Evolutionary conservation across 2,329 filamentous ascomycete species (phyloP).

Genomic region (Rhexocercosporidium sp.): DNA sequence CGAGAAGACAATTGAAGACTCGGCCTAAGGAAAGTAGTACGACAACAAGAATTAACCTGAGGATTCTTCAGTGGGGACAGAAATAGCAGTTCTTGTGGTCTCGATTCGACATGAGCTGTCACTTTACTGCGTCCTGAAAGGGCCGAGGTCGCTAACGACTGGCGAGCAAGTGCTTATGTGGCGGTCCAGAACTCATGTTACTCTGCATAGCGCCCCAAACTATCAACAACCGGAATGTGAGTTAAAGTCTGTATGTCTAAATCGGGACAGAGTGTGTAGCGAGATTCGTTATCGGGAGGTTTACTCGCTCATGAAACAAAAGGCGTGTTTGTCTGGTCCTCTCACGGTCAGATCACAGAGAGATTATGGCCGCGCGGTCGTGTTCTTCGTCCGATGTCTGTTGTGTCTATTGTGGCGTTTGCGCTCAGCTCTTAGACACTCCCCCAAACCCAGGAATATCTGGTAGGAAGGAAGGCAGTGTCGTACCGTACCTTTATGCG

Average conservation of each 20-base stretch:
- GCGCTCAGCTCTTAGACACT: not conserved
- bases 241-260: not conserved
- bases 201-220: not conserved
- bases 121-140: not conserved
- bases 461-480: not conserved
- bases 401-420: not conserved
- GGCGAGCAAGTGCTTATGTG: not conserved
- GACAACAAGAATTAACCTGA: not conserved
- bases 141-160: not conserved
- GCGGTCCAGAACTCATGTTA: not conserved
- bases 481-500: not conserved
- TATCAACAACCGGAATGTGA: not conserved
- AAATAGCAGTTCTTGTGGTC: not conserved
- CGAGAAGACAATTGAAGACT: not conserved
- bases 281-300: not conserved
- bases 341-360: not conserved
- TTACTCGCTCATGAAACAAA: slow-evolving; percentile 1
- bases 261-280: not conserved
- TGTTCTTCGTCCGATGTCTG: not conserved
- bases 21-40: not conserved
- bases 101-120: not conserved
- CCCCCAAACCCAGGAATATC: not conserved
- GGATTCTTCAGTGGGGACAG: not conserved
- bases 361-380: slow-evolving; percentile 4
- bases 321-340: not conserved